phyloP scores from a whole-genome alignment of 768 basidiomycete species.

The Hirschioporus abietinus region DNA sequence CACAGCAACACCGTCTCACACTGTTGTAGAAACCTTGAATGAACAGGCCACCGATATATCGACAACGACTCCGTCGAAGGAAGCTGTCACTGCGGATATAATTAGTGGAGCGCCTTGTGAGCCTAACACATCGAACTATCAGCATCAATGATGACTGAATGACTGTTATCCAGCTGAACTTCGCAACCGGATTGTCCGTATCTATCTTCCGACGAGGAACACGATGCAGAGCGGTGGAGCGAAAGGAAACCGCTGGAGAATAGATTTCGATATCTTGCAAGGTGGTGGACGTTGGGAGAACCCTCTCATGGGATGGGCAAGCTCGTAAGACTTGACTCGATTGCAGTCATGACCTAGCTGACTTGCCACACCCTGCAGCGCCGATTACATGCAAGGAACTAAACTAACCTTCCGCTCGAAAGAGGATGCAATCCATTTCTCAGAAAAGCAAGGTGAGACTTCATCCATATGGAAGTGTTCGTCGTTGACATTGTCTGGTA shows the following conservation, averaged over 20 bases:
- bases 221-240: slow-evolving; percentile 93
- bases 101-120: slow-evolving; percentile 84
- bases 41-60: slow-evolving; percentile 32
- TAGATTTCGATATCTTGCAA: slow-evolving; percentile 90
- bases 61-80: slow-evolving; percentile 40
- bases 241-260: slow-evolving; percentile 84
- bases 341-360: neutral
- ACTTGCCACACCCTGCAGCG: slow-evolving; percentile 36
- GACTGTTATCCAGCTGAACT: slow-evolving; percentile 56
- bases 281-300: slow-evolving; percentile 97
- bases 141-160: neutral
- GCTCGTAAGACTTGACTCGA: slow-evolving; percentile 57
- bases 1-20: slow-evolving; percentile 18
- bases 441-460: slow-evolving; percentile 86
- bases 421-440: slow-evolving; percentile 91
- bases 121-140: slow-evolving; percentile 18
- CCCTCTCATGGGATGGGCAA: slow-evolving; percentile 94
- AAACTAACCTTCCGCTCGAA: slow-evolving; percentile 77
- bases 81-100: slow-evolving; percentile 72
- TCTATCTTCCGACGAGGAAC: slow-evolving; percentile 89
- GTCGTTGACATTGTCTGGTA: neutral
- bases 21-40: slow-evolving; percentile 15
- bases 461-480: neutral
- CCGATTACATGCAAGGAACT: slow-evolving; percentile 95
- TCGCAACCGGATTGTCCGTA: slow-evolving; percentile 80